Conservation (phyloP, 306 rosid species). For the Cucurbita pepo region DNA sequence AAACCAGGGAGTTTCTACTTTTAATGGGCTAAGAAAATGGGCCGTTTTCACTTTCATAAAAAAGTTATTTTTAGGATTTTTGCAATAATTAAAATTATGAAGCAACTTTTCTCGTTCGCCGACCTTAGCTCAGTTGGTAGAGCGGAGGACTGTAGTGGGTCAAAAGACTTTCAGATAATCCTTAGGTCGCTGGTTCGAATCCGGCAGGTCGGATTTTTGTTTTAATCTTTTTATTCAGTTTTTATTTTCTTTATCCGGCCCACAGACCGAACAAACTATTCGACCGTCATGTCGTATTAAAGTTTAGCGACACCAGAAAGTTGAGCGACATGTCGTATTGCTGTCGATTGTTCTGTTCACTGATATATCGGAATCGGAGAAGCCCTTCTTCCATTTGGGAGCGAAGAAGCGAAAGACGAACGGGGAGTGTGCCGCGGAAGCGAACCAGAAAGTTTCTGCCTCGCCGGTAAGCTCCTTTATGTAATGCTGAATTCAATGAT, state of each 20-base stretch:
- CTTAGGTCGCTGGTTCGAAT: slow-evolving; percentile 7
- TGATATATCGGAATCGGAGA: neutral
- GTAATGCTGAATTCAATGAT: neutral
- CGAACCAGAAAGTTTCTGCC: neutral
- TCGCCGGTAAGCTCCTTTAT: neutral
- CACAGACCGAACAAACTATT: neutral
- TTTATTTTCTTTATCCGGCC: neutral
- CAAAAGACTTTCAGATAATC: neutral
- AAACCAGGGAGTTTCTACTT: no score
- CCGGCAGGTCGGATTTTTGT: neutral
- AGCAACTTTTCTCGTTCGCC: neutral
- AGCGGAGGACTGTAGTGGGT: slow-evolving; percentile 10
- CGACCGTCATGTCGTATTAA: neutral
- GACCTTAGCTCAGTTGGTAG: slow-evolving; percentile 16
- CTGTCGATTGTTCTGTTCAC: neutral
- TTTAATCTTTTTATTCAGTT: no score
- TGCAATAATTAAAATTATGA: no score
- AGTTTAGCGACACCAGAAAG: neutral
- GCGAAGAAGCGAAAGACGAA: neutral
- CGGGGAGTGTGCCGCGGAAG: neutral
- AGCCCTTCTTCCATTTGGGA: neutral
- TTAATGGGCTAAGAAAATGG: no score
- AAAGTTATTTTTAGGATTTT: no score
- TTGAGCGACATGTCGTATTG: neutral
- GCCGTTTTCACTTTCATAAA: no score